These are phyloP conservation scores for Poterioochromonas sp. DNA, from an alignment of 352 stramenopile species.

Conservation along the genomic window DNA sequence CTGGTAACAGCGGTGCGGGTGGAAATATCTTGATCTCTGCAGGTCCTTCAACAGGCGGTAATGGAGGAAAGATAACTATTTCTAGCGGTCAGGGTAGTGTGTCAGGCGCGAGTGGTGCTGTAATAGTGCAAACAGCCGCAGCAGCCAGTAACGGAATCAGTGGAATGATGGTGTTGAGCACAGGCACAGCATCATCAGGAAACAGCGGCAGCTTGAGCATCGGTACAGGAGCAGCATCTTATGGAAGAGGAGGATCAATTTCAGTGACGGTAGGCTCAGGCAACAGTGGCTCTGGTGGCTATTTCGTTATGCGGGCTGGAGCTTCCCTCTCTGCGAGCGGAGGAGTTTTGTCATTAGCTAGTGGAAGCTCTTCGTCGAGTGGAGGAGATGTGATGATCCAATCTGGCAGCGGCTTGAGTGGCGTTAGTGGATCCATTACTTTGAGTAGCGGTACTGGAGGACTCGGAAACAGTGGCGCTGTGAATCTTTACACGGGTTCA, in stretches of 20 bases:
- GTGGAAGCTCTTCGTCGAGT: not conserved
- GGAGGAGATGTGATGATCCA: constrained; percentile 18
- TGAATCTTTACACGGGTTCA: not conserved
- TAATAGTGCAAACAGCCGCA: constrained; percentile 33
- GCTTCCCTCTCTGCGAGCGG: constrained; percentile 42
- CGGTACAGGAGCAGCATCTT: not conserved
- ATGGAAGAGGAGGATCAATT: not conserved
- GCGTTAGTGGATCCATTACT: not conserved
- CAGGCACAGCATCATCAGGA: not conserved
- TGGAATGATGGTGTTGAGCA: constrained; percentile 30
- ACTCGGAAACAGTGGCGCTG: not conserved
- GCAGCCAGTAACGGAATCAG: constrained; percentile 35
- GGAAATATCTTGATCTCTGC: not conserved
- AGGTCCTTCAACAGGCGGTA: too few species aligned
- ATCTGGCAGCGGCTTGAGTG: not conserved
- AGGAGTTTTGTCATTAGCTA: constrained; percentile 51
- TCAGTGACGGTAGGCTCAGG: not conserved
- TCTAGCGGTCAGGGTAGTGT: constrained; percentile 50
- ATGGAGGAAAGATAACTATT: constrained; percentile 68
- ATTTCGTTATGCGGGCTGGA: not conserved
- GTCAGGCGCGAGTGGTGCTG: not conserved
- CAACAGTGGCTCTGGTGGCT: not conserved
- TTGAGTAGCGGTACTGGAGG: not conserved
- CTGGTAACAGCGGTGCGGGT: not conserved
- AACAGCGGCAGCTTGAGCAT: not conserved